Evolutionary conservation across 108 stramenopile species (phyloP), one percentile per base, ranked within the genome.

Genomic region (Aurantiochytrium sp.): DNA sequence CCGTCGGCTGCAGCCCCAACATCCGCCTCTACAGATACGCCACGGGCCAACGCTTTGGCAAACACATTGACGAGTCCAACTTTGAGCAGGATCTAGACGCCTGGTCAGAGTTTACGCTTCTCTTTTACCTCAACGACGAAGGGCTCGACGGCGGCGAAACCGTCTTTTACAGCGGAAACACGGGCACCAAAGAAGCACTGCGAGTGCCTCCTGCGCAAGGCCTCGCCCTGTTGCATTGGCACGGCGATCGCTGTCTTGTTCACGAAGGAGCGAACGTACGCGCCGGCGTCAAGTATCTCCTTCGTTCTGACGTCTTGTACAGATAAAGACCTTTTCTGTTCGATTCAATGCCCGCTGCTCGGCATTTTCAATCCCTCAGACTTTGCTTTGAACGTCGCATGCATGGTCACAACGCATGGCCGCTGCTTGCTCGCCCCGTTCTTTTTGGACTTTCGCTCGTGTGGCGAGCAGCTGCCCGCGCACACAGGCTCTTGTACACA

Each of bases 221-320:
- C 4, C 88, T 95, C 10, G 94, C 95, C 49, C 73, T 97, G 44
- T 45, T 97, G 64, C 97, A 97, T 89, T 92, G 96, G 5, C 97
- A 97, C 83, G 97, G 97, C 8, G 95, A 94, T 72, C 93, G 91
- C 35, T 97, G 97, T 88, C 88, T 97, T 55, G 94, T 95, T 60
- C 97, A 97, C 88, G 96, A 96, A 89, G 97, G 96, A 21, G 96
- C 96, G 18, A 91, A 91, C 6, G 97, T 97, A 4, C 25, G 88
- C 45, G 91, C 90, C 57, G 97, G 97, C 19, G 91, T 94, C 49
- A 97, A 97, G 90, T 97, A 97, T 72, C 95, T 97, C 23, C 87
- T 97, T 64, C 89, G 95, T 58, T 95, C 95, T 3, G 96, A 96
- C 88, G 59, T 96, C 28, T 94, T 95, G 60, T 96, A 94, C 88